Conservation (phyloP, 768 basidiomycete genomes). For the Leccinum boreale region DNA sequence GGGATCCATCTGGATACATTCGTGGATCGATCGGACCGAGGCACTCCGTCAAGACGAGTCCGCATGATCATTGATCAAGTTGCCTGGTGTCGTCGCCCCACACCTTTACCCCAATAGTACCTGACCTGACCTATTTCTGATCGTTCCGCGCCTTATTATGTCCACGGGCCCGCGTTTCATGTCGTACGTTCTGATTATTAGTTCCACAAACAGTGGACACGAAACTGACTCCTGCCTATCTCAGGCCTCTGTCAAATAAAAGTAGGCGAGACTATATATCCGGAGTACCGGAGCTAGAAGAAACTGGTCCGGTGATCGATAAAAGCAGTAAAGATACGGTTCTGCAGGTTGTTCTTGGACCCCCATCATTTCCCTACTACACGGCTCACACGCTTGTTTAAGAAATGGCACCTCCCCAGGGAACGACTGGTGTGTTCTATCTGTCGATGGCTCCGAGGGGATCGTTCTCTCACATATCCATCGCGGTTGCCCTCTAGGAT, state of each 20-base stretch:
- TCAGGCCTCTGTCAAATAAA: not conserved
- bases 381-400: not conserved
- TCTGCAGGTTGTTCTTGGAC: conserved; percentile 1
- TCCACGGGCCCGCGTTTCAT: not conserved
- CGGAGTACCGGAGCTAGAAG: conserved; percentile 2
- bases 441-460: not conserved
- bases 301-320: conserved; percentile 1
- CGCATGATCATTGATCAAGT: conserved; percentile 15
- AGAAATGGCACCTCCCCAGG: conserved; percentile 36
- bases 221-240: not conserved
- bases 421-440: conserved; percentile 39
- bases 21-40: not conserved
- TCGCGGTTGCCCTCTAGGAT: conserved; percentile 14
- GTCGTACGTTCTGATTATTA: not conserved
- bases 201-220: not conserved
- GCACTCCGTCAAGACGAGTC: not conserved
- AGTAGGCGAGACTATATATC: not conserved
- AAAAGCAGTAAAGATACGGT: conserved; percentile 7
- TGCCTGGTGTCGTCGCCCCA: not conserved
- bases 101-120: not conserved
- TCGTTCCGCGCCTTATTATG: not conserved
- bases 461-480: not conserved
- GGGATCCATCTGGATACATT: not conserved
- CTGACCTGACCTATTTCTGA: conserved; percentile 8
- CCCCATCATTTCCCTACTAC: conserved; percentile 5